Base-by-base conservation (phyloP, 2,329 filamentous ascomycete species). In the Epichloe festucae region DNA sequence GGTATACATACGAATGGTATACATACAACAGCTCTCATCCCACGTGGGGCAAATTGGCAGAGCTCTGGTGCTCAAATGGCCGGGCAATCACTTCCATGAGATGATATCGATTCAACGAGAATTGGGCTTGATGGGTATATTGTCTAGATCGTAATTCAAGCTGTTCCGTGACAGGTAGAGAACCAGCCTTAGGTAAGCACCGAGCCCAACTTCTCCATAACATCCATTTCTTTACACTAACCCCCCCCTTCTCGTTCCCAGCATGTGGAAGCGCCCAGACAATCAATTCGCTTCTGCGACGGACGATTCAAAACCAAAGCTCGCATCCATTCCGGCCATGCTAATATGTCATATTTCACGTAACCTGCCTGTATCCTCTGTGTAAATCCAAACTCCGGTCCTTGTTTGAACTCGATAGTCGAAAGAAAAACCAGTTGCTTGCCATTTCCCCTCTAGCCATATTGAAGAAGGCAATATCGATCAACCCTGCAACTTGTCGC, bases 361-460 rank as follows among this genome's bases (percentile, higher is more conserved):
- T 56, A 55, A 51, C 49, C 39, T 51, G 44, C 51, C 53, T 42
- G 38, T 38, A 44, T n/a, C 53, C 49, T 41, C 48, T 51, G 45
- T 51, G 43, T 52, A 56, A 50, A 61, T 56, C 59, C 59, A 56
- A 61, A 61, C 59, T 60, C 59, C 59, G 14, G 15, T 43, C 38
- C 17, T 43, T 42, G 31, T 41, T 50, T 45, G 12, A 44, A 7
- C 45, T 44, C 17, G 15, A 27, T 35, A 42, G 19, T 35, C 38
- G 31, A 31, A 31, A 41, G 50, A 31, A 34, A 46, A 46, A 45
- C 44, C 40, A n/a, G 43, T 52, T 46, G 40, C 46, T 48, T 48
- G 23, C 35, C 46, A 43, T 34, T 31, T n/a, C 19, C 35, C 34
- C 27, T 42, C 19, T 46, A 35, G 31, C 46, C 31, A 39, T 46